Conservation (phyloP, 345 rosid genomes). For the Linum trigynum region DNA sequence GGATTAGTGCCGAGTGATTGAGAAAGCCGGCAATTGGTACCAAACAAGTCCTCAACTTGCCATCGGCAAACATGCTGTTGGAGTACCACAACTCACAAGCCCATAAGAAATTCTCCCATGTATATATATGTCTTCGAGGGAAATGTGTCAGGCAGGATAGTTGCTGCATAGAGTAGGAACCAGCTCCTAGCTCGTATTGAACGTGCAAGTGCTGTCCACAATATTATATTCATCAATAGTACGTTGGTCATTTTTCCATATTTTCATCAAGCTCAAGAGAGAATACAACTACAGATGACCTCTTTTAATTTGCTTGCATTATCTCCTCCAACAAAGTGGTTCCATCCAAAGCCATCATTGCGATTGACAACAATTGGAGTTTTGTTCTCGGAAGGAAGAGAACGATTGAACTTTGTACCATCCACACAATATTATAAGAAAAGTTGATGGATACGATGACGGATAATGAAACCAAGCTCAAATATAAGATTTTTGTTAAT, state of each 20-base stretch:
- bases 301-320: conserved; percentile 91
- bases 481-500: no score
- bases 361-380: no score
- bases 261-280: no score
- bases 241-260: no score
- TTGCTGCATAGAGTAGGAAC: conserved; percentile 44
- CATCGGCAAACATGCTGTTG: conserved; percentile 75
- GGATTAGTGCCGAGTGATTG: conserved; percentile 72
- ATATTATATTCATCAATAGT: neutral
- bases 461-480: no score
- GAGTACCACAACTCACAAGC: conserved; percentile 96
- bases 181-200: conserved; percentile 62
- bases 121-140: conserved; percentile 61
- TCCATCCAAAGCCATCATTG: conserved; percentile 73
- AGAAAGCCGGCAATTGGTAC: conserved; percentile 88
- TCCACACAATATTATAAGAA: no score
- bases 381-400: no score
- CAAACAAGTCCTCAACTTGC: conserved; percentile 75
- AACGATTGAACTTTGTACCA: no score
- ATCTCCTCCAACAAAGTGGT: conserved; percentile 78
- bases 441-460: no score
- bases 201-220: conserved; percentile 59
- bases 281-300: conserved; percentile 24
- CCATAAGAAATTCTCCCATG: conserved; percentile 84
- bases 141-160: conserved; percentile 41